Conservation (phyloP, 352 stramenopile genomes). For the Phytophthora europaea region DNA sequence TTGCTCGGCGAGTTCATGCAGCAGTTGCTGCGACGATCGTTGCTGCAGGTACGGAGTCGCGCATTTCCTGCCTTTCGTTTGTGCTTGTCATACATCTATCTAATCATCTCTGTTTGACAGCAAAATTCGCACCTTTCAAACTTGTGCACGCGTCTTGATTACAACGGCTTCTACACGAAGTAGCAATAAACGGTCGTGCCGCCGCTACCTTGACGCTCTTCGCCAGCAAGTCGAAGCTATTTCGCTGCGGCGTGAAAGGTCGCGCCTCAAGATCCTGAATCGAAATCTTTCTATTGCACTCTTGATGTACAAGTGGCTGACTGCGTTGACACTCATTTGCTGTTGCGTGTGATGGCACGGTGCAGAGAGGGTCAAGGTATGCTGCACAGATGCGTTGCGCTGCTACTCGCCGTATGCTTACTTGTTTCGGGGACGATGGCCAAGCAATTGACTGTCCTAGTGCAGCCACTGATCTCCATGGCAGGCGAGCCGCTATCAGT, state of each 20-base stretch:
- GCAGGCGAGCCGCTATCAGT: constrained; percentile 71
- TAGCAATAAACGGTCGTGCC: constrained; percentile 17
- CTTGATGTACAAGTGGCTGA: constrained; percentile 31
- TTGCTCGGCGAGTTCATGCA: constrained; percentile 92
- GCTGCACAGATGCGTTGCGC: constrained; percentile 1
- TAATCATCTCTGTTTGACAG: constrained; percentile 28
- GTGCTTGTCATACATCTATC: not conserved
- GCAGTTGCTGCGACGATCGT: constrained; percentile 83
- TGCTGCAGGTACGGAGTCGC: constrained; percentile 70
- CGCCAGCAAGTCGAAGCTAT: not conserved
- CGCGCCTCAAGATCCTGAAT: constrained; percentile 43
- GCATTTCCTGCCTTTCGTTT: not conserved
- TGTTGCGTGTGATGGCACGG: constrained; percentile 39
- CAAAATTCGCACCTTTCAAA: constrained; percentile 79
- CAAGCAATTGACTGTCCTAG: constrained; percentile 68
- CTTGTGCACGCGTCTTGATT: constrained; percentile 69
- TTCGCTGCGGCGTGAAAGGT: constrained; percentile 31
- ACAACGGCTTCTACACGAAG: constrained; percentile 82
- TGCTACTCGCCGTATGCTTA: constrained; percentile 21
- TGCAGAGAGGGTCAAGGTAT: constrained; percentile 12
- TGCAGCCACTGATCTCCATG: constrained; percentile 70
- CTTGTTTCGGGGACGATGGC: constrained; percentile 1
- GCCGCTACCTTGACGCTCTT: not conserved
- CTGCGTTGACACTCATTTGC: constrained; percentile 6
- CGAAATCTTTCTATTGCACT: constrained; percentile 33